phyloP scores from a whole-genome alignment of 2,329 filamentous ascomycete genomes.

The Zymoseptoria ardabiliae region DNA sequence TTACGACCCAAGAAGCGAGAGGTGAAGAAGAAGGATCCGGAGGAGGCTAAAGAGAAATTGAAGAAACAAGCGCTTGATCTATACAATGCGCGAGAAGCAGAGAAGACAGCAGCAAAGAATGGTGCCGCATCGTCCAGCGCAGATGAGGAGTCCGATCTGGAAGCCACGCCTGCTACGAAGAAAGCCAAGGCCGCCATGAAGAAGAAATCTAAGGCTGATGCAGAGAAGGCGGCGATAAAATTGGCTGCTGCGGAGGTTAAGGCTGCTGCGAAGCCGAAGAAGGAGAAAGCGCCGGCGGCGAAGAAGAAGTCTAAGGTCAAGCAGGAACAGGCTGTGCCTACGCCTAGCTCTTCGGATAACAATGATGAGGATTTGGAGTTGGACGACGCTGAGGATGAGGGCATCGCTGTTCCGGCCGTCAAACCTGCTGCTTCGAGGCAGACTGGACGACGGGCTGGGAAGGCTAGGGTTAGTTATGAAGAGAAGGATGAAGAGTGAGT shows the following conservation, averaged over 20 bases:
- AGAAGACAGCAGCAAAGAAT: conserved; percentile 22
- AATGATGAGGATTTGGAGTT: conserved; percentile 3
- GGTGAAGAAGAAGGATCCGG: conserved; percentile 47
- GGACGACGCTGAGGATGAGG: conserved; percentile 7
- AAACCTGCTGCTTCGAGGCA: conserved; percentile 8
- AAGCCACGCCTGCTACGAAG: conserved; percentile 35
- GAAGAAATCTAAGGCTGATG: conserved; percentile 18
- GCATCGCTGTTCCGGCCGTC: conserved; percentile 1
- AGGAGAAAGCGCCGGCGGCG: conserved; percentile 1
- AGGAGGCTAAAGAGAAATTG: conserved; percentile 27
- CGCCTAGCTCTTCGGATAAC: conserved; percentile 13
- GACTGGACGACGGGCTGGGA: conserved; percentile 10
- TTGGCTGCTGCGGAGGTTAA: conserved; percentile 10
- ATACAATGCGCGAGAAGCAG: conserved; percentile 21
- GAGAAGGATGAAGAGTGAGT: conserved; percentile 10
- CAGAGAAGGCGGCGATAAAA: conserved; percentile 19
- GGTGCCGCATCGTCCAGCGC: conserved; percentile 10
- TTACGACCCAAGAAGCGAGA: conserved; percentile 70
- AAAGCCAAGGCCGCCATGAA: conserved; percentile 31
- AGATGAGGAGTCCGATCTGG: conserved; percentile 27
- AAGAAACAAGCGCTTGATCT: conserved; percentile 25
- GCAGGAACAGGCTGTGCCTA: conserved; percentile 12
- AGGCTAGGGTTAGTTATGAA: conserved; percentile 14
- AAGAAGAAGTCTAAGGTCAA: conserved; percentile 7
- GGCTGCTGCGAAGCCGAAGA: conserved; percentile 4